Conservation (phyloP, 176 grass and related monocot species). For the Paspalum notatum region DNA sequence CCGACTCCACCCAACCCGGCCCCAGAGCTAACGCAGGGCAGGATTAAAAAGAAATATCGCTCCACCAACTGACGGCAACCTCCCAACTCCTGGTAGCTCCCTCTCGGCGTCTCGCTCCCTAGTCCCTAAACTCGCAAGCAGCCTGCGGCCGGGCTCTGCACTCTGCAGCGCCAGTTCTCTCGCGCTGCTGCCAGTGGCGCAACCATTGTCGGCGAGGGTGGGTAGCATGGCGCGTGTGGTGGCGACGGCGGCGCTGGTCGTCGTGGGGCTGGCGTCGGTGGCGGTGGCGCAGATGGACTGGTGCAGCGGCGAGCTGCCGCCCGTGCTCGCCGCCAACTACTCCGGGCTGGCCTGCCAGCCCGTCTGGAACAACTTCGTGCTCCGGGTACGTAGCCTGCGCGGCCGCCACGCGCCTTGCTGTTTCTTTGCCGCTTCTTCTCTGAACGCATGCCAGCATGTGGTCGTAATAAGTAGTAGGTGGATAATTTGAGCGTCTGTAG, state of each 20-base stretch:
- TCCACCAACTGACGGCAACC: conserved; percentile 58
- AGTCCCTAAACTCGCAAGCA: conserved; percentile 32
- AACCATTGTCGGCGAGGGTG: background rate
- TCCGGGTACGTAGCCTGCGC: conserved; percentile 58
- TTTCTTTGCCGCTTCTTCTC: background rate
- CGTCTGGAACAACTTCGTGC: conserved; percentile 92
- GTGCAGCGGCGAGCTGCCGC: conserved; percentile 60
- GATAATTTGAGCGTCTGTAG: background rate
- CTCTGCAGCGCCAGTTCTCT: background rate
- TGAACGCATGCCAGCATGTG: background rate
- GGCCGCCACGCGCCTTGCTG: background rate
- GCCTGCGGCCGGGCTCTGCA: background rate
- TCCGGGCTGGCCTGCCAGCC: conserved; percentile 73
- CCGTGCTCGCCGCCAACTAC: conserved; percentile 60
- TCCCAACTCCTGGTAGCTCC: conserved; percentile 35
- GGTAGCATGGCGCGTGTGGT: conserved; percentile 15
- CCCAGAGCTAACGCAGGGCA: background rate
- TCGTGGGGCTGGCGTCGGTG: conserved; percentile 29
- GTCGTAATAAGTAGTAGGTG: background rate
- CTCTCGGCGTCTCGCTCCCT: background rate
- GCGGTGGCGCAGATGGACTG: conserved; percentile 56
- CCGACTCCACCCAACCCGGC: background rate
- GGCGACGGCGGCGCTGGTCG: conserved; percentile 7
- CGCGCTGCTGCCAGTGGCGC: background rate
- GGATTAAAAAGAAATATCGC: background rate